phyloP scores from a whole-genome alignment of 225 moss, liverwort and hornwort genomes.

The Neckera pumila region DNA sequence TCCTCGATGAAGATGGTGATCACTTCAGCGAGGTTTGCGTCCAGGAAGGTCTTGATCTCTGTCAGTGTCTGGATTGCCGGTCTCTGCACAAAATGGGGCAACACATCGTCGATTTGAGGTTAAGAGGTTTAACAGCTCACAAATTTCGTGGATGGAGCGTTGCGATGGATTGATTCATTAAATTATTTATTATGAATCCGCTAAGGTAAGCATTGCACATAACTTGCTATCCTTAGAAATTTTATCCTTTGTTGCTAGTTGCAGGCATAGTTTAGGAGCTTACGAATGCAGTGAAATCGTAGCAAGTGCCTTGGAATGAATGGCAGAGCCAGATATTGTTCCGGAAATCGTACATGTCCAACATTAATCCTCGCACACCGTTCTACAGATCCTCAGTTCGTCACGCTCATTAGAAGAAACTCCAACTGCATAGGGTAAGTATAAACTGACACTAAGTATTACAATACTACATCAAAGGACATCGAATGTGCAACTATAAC shows the following conservation, averaged over 20 bases:
- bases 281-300: conserved; percentile 69
- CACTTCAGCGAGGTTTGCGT: conserved; percentile 58
- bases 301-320: conserved; percentile 57
- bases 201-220: not conserved
- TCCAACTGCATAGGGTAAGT: not conserved
- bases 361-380: conserved; percentile 72
- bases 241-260: not conserved
- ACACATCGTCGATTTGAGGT: not conserved
- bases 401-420: not conserved
- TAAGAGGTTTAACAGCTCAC: not conserved
- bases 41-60: conserved; percentile 55
- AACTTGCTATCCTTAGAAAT: not conserved
- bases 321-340: conserved; percentile 85
- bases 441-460: not conserved
- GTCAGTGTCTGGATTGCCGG: conserved; percentile 49
- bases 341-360: conserved; percentile 76
- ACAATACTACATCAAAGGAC: not conserved
- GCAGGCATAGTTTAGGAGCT: not conserved
- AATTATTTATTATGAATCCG: not conserved
- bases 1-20: conserved; percentile 86
- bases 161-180: not conserved
- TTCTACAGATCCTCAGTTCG: conserved; percentile 40
- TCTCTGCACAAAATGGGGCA: conserved; percentile 20
- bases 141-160: not conserved
- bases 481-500: not conserved